Evolutionary conservation across 2,329 filamentous ascomycete genomes (phyloP), one percentile per base, ranked within the genome.

Genomic region (Pseudodiploospora longispora): DNA sequence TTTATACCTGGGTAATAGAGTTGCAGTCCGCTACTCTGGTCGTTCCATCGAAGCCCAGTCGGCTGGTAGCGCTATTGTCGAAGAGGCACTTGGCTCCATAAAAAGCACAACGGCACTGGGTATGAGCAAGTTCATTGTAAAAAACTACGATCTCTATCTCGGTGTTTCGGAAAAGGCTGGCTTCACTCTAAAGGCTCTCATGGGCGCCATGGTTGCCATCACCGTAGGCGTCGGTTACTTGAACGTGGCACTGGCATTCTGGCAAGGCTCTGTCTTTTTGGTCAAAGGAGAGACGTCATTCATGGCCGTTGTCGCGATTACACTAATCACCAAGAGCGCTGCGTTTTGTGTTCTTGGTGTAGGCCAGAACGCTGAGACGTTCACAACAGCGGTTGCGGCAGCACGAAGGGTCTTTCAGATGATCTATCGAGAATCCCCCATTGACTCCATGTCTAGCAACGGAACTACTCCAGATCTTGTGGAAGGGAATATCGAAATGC

Each of bases 401-500:
- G 31, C 30, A 12, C 30, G 32, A 31, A 31, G 28, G 28, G 39
- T 32, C 28, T 30, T 32, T 34, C 28, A 31, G n/a, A 30, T 41
- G 30, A 28, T 33, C 10, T 12, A 10, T n/a, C 39, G 39, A 30
- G 9, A 35, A 27, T 32, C 39, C 10, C 12, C n/a, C 5, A 41
- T 41, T 35, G 39, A 41, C 27, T 30, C 28, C 9, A 33, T 30
- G 39, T 41, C 27, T 6, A 33, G 35, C 8, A 27, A 41, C 12
- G 36, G 30, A 5, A 6, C 10, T 27, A n/a, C 27, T 9, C 19
- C 30, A 27, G 12, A 8, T 10, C 12, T 38, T 12, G 6, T n/a
- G 30, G 30, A 6, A 27, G 33, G 30, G 2, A 32, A 4, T n/a
- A 45, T 79, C 30, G 59, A 67, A 8, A 74, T 85, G 32, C 61